Evolutionary conservation across 169 alveolate species (phyloP).

Genomic region (Amoebophrya sp.): DNA sequence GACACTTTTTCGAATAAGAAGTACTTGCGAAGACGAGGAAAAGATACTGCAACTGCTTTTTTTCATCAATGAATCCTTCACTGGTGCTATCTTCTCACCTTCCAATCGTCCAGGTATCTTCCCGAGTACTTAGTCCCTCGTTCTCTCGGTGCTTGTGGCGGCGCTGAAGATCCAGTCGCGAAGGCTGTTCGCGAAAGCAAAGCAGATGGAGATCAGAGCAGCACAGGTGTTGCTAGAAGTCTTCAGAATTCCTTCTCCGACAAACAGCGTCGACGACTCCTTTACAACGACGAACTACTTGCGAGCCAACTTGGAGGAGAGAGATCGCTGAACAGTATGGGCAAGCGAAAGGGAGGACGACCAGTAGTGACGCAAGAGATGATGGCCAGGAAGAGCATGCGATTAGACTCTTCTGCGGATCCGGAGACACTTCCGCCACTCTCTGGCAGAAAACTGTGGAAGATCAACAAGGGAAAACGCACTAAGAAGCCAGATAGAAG

Average conservation of each 20-base stretch:
- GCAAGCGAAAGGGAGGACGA: not conserved
- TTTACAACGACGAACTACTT: not conserved
- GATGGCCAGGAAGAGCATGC: not conserved
- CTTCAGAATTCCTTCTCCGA: not conserved
- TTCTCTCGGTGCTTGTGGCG: not conserved
- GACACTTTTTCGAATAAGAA: not conserved
- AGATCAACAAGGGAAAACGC: slow-evolving; percentile 29
- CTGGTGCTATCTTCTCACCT: not conserved
- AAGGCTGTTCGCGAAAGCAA: not conserved
- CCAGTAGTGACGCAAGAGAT: not conserved
- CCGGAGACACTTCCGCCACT: slow-evolving; percentile 29
- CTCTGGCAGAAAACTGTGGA: slow-evolving; percentile 34
- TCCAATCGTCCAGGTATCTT: slow-evolving; percentile 27
- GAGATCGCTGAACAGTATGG: not conserved
- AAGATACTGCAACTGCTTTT: no score
- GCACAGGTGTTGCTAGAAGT: not conserved
- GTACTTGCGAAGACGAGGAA: not conserved
- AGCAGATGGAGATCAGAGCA: not conserved
- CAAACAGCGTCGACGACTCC: not conserved
- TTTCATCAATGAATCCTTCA: not conserved
- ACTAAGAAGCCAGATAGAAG: not conserved
- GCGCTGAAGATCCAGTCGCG: not conserved
- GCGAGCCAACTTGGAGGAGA: not conserved
- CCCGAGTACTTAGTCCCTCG: slow-evolving; percentile 35
- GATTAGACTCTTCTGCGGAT: not conserved